A percentile compares a stretch with the other conserved stretches of the same genome.
These are phyloP conservation scores for Aspergillus thermomutatus DNA, from an alignment of 2,329 filamentous ascomycete species.

Conservation along the genomic window DNA sequence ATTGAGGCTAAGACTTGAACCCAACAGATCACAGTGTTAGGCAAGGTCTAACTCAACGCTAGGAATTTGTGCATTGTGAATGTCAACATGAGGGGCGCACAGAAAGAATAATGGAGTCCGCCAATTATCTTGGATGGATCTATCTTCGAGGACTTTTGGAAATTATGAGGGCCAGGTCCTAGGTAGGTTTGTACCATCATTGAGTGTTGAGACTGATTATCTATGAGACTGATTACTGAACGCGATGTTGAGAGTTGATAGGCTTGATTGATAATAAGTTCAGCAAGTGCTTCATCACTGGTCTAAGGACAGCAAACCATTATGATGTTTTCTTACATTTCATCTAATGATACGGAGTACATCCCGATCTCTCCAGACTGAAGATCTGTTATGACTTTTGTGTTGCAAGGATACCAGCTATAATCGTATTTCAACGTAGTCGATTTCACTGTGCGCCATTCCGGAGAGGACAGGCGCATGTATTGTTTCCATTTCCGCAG, in stretches of 20 bases:
- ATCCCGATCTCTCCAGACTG: neutral
- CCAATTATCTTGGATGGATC: neutral
- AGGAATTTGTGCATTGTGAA: neutral
- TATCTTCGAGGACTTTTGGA: neutral
- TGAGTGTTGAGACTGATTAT: neutral
- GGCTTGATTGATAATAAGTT: too few relatives aligned
- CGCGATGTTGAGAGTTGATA: too few relatives aligned
- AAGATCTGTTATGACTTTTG: neutral
- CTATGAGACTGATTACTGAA: neutral
- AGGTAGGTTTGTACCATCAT: neutral
- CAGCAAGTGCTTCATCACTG: too few relatives aligned
- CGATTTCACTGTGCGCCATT: neutral
- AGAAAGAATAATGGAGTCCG: neutral
- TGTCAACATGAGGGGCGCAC: neutral
- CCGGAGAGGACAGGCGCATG: neutral
- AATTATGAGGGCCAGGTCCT: neutral
- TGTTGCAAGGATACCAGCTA: neutral
- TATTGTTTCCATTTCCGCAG: too few relatives aligned
- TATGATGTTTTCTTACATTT: too few relatives aligned
- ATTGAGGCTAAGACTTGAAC: neutral
- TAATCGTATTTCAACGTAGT: neutral
- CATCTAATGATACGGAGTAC: too few relatives aligned
- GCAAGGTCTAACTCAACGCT: neutral
- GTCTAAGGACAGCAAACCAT: too few relatives aligned
- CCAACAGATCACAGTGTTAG: neutral